phyloP scores from a whole-genome alignment of 768 basidiomycete species.

The Lactarius psammicola region DNA sequence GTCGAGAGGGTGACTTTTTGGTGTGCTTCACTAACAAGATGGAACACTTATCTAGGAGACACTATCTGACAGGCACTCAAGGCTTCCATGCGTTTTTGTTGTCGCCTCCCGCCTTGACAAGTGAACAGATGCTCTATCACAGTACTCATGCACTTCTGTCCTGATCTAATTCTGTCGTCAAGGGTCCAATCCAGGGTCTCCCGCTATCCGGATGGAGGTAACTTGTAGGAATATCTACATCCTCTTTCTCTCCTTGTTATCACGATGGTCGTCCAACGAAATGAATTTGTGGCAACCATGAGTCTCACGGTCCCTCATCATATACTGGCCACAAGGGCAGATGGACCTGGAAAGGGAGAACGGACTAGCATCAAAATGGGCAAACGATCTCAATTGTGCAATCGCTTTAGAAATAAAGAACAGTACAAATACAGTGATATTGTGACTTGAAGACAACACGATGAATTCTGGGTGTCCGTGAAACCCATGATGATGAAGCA shows the following conservation, averaged over 20 bases:
- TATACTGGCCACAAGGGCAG: neutral
- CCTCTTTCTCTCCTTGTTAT: neutral
- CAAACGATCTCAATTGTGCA: neutral
- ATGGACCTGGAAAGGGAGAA: neutral
- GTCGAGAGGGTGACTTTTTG: neutral
- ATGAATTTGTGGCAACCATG: neutral
- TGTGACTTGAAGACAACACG: constrained; percentile 3
- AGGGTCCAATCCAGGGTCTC: constrained; percentile 3
- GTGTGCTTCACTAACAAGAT: neutral
- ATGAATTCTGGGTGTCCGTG: neutral
- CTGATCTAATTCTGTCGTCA: constrained; percentile 13
- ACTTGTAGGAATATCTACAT: neutral
- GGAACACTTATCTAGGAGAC: constrained; percentile 1
- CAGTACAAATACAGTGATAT: constrained; percentile 26
- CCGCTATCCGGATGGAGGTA: constrained; percentile 3
- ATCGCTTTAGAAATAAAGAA: constrained; percentile 5
- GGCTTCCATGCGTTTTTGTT: neutral
- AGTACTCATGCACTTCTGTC: constrained; percentile 1
- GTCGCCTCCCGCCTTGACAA: neutral
- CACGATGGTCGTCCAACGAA: neutral
- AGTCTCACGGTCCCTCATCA: neutral
- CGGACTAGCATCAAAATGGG: neutral
- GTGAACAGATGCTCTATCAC: neutral
- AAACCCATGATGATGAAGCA: constrained; percentile 1
- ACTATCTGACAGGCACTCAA: neutral